Percentiles rank a stretch among this genome's conserved stretches.
These are phyloP conservation scores for Amaranthus cruentus DNA, from an alignment of 148 eudicot genomes.

Conservation along the genomic window DNA sequence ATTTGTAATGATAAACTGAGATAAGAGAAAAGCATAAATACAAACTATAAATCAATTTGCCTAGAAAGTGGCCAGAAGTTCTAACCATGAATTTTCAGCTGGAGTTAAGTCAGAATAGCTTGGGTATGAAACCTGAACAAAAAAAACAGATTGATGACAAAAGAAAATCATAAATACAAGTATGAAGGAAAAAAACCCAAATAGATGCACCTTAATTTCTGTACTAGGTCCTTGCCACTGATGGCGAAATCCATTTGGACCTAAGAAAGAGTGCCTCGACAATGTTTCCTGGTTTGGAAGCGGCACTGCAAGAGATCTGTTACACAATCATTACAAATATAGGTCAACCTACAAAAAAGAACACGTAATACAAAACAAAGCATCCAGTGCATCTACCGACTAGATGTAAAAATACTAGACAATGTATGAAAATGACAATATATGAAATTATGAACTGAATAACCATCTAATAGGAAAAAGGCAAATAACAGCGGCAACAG, in stretches of 20 bases:
- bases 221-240: slow-evolving; percentile 79
- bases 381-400: not conserved
- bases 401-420: not conserved
- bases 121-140: slow-evolving; percentile 75
- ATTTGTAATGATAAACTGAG: slow-evolving; percentile 1
- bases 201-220: slow-evolving; percentile 53
- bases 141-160: slow-evolving; percentile 9
- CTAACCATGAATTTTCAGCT: slow-evolving; percentile 59
- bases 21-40: slow-evolving; percentile 2
- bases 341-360: slow-evolving; percentile 9
- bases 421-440: not conserved
- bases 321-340: slow-evolving; percentile 10
- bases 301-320: slow-evolving; percentile 67
- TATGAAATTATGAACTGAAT: not conserved
- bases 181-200: not conserved
- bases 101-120: slow-evolving; percentile 49
- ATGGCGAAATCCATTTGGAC: slow-evolving; percentile 79
- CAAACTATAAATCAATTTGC: not conserved
- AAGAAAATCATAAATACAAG: not conserved
- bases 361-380: slow-evolving; percentile 1
- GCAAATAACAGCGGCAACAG: not conserved
- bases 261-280: slow-evolving; percentile 90
- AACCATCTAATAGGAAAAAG: not conserved
- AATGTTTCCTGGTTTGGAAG: slow-evolving; percentile 88
- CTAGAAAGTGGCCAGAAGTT: slow-evolving; percentile 3